Evolutionary conservation across 2,329 filamentous ascomycete genomes (phyloP).

Genomic region (Fusarium begoniae): DNA sequence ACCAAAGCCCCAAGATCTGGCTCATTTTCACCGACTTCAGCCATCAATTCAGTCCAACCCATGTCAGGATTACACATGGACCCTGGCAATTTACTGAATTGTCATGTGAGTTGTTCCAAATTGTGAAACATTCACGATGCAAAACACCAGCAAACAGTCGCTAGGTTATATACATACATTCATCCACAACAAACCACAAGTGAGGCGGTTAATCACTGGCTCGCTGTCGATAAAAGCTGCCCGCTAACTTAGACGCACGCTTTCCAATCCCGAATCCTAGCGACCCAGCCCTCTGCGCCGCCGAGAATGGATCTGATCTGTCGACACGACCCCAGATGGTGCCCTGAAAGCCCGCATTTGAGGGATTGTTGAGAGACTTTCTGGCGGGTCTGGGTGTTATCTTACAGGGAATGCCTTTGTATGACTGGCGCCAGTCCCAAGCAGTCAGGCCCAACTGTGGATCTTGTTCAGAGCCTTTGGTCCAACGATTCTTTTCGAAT

Average conservation of each 20-base stretch:
- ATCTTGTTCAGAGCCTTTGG: slow-evolving; percentile 34
- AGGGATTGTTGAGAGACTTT: slow-evolving; percentile 31
- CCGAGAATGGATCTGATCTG: slow-evolving; percentile 46
- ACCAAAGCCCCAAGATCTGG: background rate
- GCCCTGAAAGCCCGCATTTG: slow-evolving; percentile 33
- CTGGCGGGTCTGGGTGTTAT: slow-evolving; percentile 26
- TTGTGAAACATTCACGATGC: slow-evolving; percentile 19
- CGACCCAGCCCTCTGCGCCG: slow-evolving; percentile 33
- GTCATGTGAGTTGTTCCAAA: slow-evolving; percentile 19
- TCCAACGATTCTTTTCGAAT: slow-evolving; percentile 38
- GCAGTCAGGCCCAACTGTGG: slow-evolving; percentile 52
- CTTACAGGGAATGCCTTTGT: slow-evolving; percentile 39
- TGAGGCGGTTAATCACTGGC: slow-evolving; percentile 37
- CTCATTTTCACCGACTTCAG: background rate
- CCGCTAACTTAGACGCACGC: slow-evolving; percentile 5
- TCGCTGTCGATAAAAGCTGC: slow-evolving; percentile 24
- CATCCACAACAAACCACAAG: slow-evolving; percentile 13
- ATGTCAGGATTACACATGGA: background rate
- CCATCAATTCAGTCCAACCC: background rate
- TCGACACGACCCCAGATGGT: slow-evolving; percentile 42
- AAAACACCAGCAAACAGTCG: slow-evolving; percentile 12
- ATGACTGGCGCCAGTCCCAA: slow-evolving; percentile 40
- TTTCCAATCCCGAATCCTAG: slow-evolving; percentile 29
- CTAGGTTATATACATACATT: background rate
- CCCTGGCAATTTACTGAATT: background rate